Evolutionary conservation across 1,284 basidiomycete species (phyloP), one percentile per base, ranked within the genome.

Genomic region (Coniferiporia sulphurascens): DNA sequence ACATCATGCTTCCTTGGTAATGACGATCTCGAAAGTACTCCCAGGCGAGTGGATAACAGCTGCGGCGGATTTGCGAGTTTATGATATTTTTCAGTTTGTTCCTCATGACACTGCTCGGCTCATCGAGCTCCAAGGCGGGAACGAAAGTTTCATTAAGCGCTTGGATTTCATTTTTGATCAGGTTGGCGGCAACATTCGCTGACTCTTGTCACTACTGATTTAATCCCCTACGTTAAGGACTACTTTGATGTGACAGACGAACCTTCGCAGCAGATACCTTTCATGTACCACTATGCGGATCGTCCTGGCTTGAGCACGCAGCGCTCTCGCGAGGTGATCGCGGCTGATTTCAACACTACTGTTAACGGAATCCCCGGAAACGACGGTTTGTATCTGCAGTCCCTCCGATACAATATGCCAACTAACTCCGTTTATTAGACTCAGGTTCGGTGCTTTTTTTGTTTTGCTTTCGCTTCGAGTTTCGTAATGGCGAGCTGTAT

Each of bases 221-320:
- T n/a, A 52, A 35, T 12, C 21, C 21, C 17, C 17, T 7, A 15
- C 15, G 2, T 32, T 44, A 59, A 84, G 76, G 69, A 71, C 44
- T 81, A 81, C 66, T 82, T 82, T 63, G 79, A 82, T 59, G 71
- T 74, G 3, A 83, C 81, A 15, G 76, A 86, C 65, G 84, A 86
- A 65, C 84, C 84, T 1, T 84, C 83, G 3, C 79, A 83, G 61
- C 80, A 83, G 61, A 84, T 83, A 63, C 82, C 82, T 0, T 83
- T 79, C 71, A 84, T 85, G 83, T 85, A 84, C 66, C 83, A 85
- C 68, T 85, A 85, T 65, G 83, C 79, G 1, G 78, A 83, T 65
- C 68, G 71, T 3, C 83, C 83, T 0, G 83, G 81, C 0, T 67
- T 79, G 19, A 85, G 82, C 66, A 82, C 81, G 1, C 79, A 81